Evolutionary conservation across 306 rosid genomes (phyloP), one percentile per base, ranked within the genome.

Genomic region (Oemleria cerasiformis): DNA sequence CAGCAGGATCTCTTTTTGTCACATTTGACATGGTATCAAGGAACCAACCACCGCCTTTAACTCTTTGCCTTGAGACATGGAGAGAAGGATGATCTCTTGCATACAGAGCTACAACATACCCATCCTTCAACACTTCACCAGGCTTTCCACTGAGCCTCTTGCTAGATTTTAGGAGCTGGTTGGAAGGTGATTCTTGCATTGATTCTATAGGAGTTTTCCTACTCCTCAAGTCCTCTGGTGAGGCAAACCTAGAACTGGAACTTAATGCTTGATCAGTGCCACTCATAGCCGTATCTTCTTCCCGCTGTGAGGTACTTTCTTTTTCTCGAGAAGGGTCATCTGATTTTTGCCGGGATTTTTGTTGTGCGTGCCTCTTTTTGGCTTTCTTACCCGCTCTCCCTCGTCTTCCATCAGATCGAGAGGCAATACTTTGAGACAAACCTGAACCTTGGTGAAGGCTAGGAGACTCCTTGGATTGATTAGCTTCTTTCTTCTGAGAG

Each of bases 31-130:
- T 79, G 40, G 88, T 75, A 75, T 95, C 99, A 38, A 95, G 77
- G 83, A 91, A 85, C 97, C 99, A 95, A 60, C 96, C 96, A 55
- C 97, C 99, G 53, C 99, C 92, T 91, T 85, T 84, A 80, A 81
- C 88, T 85, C 99, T 91, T 84, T 88, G 96, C 73, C 99, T 84
- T 65, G 99, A 84, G 50, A 91, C 88, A 53, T 95, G 94, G 65
- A 91, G 84, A 34, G 84, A 82, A 49, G 91, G 81, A 42, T 71
- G 73, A 76, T 88, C 97, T 78, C 88, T 88, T 71, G 88, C 92
- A 85, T 87, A 84, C 53, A 94, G 75, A 73, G 97, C 95, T 42
- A 94, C 78, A 77, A 94, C 77, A 78, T 83, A 84, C 21, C 99
- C 99, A 76, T 94, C 99, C 81, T 81, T 91, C 84, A 94, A 83